Evolutionary conservation across 768 basidiomycete species (phyloP), one percentile per base, ranked within the genome.

Genomic region (Boletus insuetus): DNA sequence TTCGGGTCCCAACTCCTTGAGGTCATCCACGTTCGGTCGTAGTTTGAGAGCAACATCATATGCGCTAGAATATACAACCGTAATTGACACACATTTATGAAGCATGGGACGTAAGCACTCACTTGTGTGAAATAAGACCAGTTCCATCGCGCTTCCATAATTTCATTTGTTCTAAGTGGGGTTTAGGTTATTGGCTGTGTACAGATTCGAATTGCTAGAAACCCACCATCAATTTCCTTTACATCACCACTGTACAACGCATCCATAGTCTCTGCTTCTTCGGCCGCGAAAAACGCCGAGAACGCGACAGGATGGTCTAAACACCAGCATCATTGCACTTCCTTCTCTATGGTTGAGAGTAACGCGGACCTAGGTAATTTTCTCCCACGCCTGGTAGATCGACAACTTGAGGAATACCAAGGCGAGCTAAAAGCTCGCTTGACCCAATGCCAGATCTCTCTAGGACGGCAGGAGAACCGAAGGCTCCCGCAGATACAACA

Each of bases 371-470:
- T 68, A 78, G 75, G 53, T 80, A 82, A 59, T 89, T 81, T 61
- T 87, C 84, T 19, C 89, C 89, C 2, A 92, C 89, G 17, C 85
- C 86, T 1, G 88, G 87, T 14, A 91, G 79, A 51, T 89, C 82
- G 14, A 87, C 76, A 26, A 82, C 47, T 54, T 76, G 73, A 8
- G 70, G 60, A 32, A 92, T 78, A 12, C 74, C 75, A 49, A 79
- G 70, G 34, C 69, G 71, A 39, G 77, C 62, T 39, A 91, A 71
- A 39, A 86, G 59, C 2, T 69, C 63, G 19, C 67, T 62, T 3
- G 79, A 77, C 9, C 89, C 89, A 40, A 92, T 85, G 12, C 91
- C 87, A 3, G 85, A 86, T 41, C 82, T 74, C 62, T 84, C 82
- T 6, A 84, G 69, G 37, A 85, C 80, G 6, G 79, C 72, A 5